phyloP scores from a whole-genome alignment of 2,329 filamentous ascomycete genomes.

The Orbilia oligospora region DNA sequence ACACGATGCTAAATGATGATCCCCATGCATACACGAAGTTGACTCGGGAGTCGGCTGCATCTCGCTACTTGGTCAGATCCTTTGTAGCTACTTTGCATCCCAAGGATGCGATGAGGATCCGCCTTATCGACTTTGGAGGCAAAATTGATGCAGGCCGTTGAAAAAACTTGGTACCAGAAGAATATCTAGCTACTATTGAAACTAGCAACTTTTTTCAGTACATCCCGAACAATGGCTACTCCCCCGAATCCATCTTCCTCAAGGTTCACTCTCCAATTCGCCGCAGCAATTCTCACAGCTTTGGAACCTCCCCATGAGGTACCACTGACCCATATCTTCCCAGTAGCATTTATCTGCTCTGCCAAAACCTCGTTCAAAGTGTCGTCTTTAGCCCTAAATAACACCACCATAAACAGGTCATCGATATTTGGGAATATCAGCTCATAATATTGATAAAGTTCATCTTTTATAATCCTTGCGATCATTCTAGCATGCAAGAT shows the following conservation, averaged over 20 bases:
- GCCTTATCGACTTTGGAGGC: conserved; percentile 56
- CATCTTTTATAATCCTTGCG: conserved; percentile 70
- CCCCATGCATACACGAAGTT: conserved; percentile 50
- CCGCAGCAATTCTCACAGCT: conserved; percentile 86
- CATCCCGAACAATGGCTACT: conserved; percentile 74
- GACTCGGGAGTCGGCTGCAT: conserved; percentile 53
- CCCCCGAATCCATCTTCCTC: conserved; percentile 71
- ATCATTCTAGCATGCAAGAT: conserved; percentile 79
- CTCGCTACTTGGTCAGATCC: conserved; percentile 51
- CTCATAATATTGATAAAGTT: conserved; percentile 46
- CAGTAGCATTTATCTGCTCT: conserved; percentile 78
- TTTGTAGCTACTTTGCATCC: conserved; percentile 58
- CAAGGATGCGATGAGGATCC: conserved; percentile 56
- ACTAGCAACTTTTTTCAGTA: conserved; percentile 72
- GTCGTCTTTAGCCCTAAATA: conserved; percentile 81
- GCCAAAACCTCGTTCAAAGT: conserved; percentile 77
- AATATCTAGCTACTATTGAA: not conserved
- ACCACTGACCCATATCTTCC: conserved; percentile 85
- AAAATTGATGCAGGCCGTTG: conserved; percentile 44
- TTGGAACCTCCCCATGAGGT: conserved; percentile 80
- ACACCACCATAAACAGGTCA: conserved; percentile 78
- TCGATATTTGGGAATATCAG: conserved; percentile 67
- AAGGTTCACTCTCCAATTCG: conserved; percentile 84
- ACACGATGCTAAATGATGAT: conserved; percentile 52
- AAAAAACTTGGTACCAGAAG: not conserved